phyloP scores from a whole-genome alignment of 768 basidiomycete genomes.

The Leccinellum rugosiceps region DNA sequence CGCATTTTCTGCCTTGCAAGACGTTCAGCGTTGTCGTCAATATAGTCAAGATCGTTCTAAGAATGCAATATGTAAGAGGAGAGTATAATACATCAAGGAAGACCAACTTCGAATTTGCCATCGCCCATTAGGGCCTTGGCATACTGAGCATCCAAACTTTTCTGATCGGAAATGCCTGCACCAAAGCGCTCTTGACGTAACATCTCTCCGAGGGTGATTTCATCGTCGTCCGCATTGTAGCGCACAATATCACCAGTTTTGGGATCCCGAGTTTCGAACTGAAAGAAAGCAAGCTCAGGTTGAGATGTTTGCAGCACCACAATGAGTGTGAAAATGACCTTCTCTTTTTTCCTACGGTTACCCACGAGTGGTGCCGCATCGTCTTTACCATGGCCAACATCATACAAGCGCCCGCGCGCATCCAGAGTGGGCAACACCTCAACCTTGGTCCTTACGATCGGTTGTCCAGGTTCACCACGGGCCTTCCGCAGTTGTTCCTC shows the following conservation, averaged over 20 bases:
- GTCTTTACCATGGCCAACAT: conserved; percentile 78
- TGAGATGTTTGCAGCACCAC: background rate
- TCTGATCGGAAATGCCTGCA: conserved; percentile 87
- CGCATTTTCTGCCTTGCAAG: conserved; percentile 94
- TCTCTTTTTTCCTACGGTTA: conserved; percentile 77
- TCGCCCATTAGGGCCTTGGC: conserved; percentile 87
- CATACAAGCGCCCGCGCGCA: conserved; percentile 80
- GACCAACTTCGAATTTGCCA: conserved; percentile 74
- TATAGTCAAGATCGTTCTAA: conserved; percentile 87
- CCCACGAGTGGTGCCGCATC: conserved; percentile 52
- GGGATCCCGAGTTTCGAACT: conserved; percentile 87
- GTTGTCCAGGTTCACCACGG: conserved; percentile 40
- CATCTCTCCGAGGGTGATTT: conserved; percentile 83
- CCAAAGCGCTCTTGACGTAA: conserved; percentile 89
- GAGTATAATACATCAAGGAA: background rate
- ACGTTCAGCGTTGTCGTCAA: conserved; percentile 95
- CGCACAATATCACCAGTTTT: conserved; percentile 89
- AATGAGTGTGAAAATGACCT: conserved; percentile 37
- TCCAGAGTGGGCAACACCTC: conserved; percentile 90
- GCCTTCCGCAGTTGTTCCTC: conserved; percentile 60
- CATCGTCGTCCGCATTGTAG: conserved; percentile 89
- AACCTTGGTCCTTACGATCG: conserved; percentile 54
- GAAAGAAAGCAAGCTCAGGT: background rate
- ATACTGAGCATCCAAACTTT: conserved; percentile 86
- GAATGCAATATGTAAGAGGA: background rate